These are phyloP conservation scores for Biancaea sappan DNA, from an alignment of 306 rosid genomes.

Conservation along the genomic window DNA sequence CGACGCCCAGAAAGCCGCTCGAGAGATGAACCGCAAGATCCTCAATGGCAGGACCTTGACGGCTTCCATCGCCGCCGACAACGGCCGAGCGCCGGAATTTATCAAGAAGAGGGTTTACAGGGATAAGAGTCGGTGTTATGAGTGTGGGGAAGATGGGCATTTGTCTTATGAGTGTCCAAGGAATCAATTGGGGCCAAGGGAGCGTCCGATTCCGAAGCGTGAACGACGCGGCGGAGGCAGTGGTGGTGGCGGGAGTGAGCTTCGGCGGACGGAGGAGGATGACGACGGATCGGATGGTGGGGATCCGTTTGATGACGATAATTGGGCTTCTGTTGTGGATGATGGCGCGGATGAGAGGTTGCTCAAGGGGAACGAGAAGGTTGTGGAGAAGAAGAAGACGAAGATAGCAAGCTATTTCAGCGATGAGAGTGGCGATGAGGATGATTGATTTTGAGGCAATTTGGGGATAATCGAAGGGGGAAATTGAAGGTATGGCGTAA, in stretches of 20 bases:
- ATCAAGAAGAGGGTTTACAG: constrained; percentile 66
- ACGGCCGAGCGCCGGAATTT: constrained; percentile 87
- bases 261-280: constrained; percentile 6
- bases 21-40: constrained; percentile 59
- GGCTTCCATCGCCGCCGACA: constrained; percentile 82
- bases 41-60: constrained; percentile 74
- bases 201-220: constrained; percentile 57
- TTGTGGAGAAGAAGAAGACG: constrained; percentile 48
- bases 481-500: constrained; percentile 12
- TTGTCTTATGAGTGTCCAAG: constrained; percentile 79
- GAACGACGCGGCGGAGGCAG: constrained; percentile 28
- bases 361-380: constrained; percentile 36
- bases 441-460: constrained; percentile 32
- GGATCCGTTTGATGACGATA: constrained; percentile 70
- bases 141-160: constrained; percentile 81
- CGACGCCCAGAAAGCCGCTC: constrained; percentile 60
- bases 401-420: constrained; percentile 79
- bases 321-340: constrained; percentile 90
- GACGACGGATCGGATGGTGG: constrained; percentile 26
- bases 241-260: constrained; percentile 37
- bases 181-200: constrained; percentile 78
- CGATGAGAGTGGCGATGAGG: constrained; percentile 77
- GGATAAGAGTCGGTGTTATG: constrained; percentile 80
- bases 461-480: neutral
- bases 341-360: constrained; percentile 52